A percentile compares a stretch with the other conserved stretches of the same genome.
These are phyloP conservation scores for Wickerhamomyces alni DNA, from an alignment of 805 yeast genomes.

Conservation along the genomic window DNA sequence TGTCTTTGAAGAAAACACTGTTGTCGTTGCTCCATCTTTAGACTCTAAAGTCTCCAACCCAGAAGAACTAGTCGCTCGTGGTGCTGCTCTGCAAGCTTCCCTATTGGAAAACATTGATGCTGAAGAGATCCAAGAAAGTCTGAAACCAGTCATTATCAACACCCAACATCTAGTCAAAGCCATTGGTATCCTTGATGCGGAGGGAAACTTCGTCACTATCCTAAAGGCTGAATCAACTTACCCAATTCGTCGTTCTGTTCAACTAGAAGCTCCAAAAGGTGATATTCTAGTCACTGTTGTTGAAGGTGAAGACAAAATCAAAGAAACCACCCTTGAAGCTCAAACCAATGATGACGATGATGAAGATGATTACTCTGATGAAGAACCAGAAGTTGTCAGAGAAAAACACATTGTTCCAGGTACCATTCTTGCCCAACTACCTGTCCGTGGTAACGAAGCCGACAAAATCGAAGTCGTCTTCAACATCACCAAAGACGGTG, in stretches of 20 bases:
- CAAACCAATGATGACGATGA: slow-evolving; percentile 47
- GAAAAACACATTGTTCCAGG: slow-evolving; percentile 72
- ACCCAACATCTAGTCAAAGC: slow-evolving; percentile 83
- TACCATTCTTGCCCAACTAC: slow-evolving; percentile 69
- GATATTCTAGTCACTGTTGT: slow-evolving; percentile 64
- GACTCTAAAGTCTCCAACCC: slow-evolving; percentile 82
- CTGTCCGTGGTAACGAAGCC: slow-evolving; percentile 61
- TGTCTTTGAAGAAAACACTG: slow-evolving; percentile 76
- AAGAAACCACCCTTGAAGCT: slow-evolving; percentile 74
- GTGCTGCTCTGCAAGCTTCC: slow-evolving; percentile 96
- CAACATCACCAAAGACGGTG: slow-evolving; percentile 55
- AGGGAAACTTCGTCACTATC: slow-evolving; percentile 67
- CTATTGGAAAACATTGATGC: slow-evolving; percentile 74
- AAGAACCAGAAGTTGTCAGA: slow-evolving; percentile 84
- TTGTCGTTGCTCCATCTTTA: slow-evolving; percentile 66
- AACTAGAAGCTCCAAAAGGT: slow-evolving; percentile 54
- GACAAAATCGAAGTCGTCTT: slow-evolving; percentile 59
- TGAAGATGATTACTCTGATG: slow-evolving; percentile 56
- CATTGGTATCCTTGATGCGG: slow-evolving; percentile 74
- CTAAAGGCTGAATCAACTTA: slow-evolving; percentile 80
- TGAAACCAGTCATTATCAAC: slow-evolving; percentile 77
- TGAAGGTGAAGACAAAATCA: slow-evolving; percentile 81
- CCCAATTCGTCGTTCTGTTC: slow-evolving; percentile 77
- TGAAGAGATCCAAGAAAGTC: slow-evolving; percentile 74
- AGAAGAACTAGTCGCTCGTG: slow-evolving; percentile 83